These are phyloP conservation scores for Cylindrodendrum hubeiense DNA, from an alignment of 2,329 filamentous ascomycete genomes.

Conservation along the genomic window DNA sequence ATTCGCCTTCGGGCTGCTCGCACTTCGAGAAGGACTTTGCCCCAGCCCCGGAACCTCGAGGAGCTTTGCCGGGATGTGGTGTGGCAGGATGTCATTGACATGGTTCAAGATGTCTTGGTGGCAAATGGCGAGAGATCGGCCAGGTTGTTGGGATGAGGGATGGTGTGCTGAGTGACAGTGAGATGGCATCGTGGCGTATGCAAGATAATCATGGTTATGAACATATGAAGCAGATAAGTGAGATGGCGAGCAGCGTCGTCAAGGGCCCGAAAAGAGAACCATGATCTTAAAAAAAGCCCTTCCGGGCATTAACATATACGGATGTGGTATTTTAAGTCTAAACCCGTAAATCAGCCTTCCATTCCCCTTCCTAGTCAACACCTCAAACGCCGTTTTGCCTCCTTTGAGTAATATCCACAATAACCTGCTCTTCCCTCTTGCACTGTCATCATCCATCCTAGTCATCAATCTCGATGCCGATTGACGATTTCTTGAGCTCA, in stretches of 20 bases:
- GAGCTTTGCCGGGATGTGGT: conserved; percentile 49
- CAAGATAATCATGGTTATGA: background rate
- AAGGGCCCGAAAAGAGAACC: background rate
- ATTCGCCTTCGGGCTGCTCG: conserved; percentile 25
- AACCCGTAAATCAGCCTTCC: conserved; percentile 28
- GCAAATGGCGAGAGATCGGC: conserved; percentile 36
- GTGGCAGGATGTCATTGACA: conserved; percentile 52
- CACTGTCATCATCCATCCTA: conserved; percentile 24
- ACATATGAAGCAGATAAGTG: background rate
- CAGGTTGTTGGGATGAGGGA: conserved; percentile 29
- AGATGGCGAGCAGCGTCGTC: background rate
- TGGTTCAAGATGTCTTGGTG: conserved; percentile 48
- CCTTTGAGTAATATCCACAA: conserved; percentile 6
- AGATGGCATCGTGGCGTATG: background rate
- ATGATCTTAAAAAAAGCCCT: background rate
- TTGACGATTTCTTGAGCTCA: conserved; percentile 59
- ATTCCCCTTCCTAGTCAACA: conserved; percentile 21
- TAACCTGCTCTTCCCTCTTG: background rate
- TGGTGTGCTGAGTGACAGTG: background rate
- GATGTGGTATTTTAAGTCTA: conserved; percentile 35
- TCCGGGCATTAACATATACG: conserved; percentile 17
- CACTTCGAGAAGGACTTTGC: background rate
- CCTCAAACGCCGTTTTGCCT: conserved; percentile 34
- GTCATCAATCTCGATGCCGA: conserved; percentile 55
- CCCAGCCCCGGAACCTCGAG: conserved; percentile 44